Percentiles rank a stretch among this genome's conserved stretches.
phyloP scores from a whole-genome alignment of 768 basidiomycete species.

The Auricularia sp. region DNA sequence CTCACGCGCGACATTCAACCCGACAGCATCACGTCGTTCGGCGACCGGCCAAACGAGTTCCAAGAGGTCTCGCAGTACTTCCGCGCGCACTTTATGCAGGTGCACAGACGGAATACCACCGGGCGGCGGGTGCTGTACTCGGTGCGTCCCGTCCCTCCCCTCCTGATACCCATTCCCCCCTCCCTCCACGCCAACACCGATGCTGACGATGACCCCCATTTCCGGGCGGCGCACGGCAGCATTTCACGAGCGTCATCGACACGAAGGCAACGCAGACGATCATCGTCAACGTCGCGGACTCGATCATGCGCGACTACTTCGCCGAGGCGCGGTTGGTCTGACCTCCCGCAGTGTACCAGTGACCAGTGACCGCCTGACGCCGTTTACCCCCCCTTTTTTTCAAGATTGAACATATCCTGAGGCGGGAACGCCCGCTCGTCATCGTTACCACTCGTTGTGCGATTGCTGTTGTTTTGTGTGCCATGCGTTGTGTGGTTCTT shows the following conservation, averaged over 20 bases:
- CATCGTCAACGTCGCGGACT: conserved; percentile 64
- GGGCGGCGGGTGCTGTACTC: conserved; percentile 54
- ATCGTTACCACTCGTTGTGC: no score
- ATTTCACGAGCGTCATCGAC: conserved; percentile 69
- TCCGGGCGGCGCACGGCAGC: conserved; percentile 27
- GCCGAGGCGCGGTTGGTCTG: conserved; percentile 62
- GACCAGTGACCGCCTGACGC: not conserved
- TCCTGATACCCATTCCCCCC: not conserved
- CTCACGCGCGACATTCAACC: not conserved
- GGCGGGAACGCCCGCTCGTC: no score
- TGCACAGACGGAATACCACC: conserved; percentile 63
- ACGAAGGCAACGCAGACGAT: conserved; percentile 74
- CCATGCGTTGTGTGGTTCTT: no score
- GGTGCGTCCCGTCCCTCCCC: conserved; percentile 33
- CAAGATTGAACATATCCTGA: not conserved
- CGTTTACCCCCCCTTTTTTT: not conserved
- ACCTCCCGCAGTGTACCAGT: conserved; percentile 9
- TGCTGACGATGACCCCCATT: no score
- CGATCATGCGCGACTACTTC: conserved; percentile 66
- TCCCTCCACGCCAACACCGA: no score
- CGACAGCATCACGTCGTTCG: conserved; percentile 65
- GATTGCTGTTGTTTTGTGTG: no score
- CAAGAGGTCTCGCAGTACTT: conserved; percentile 70
- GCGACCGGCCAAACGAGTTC: conserved; percentile 59
- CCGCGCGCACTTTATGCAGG: conserved; percentile 73